Evolutionary conservation across 225 moss, liverwort and hornwort genomes (phyloP).

Genomic region (Polytrichum commune): DNA sequence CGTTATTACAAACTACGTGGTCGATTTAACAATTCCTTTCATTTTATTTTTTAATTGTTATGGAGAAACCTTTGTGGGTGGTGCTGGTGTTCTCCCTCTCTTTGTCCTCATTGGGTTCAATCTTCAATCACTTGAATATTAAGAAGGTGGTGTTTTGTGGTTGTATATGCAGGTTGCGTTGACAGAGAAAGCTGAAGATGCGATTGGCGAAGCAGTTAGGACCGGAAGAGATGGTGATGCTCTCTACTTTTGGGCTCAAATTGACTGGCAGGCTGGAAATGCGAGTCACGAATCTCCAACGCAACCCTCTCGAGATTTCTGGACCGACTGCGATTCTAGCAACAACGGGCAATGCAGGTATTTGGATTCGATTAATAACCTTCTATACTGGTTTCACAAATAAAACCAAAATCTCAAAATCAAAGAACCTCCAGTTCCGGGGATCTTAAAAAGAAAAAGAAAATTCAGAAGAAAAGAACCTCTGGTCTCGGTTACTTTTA

Average conservation of each 20-base stretch:
- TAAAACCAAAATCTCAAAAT: too few species aligned
- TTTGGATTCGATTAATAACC: not conserved
- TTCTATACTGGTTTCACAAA: too few species aligned
- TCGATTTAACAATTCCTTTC: too few species aligned
- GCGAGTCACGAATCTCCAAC: conserved; percentile 14
- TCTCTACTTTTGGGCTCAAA: conserved; percentile 86
- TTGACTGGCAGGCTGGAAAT: conserved; percentile 28
- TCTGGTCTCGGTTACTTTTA: too few species aligned
- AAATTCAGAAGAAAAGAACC: not conserved
- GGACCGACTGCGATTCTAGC: conserved; percentile 67
- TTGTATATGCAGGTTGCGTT: conserved; percentile 59
- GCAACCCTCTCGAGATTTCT: conserved; percentile 51
- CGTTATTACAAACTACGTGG: too few species aligned
- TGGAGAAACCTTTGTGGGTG: too few species aligned
- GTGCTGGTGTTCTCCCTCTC: too few species aligned
- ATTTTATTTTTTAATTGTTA: too few species aligned
- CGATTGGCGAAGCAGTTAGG: conserved; percentile 51
- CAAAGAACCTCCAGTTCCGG: too few species aligned
- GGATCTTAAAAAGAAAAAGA: not conserved
- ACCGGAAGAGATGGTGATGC: conserved; percentile 63
- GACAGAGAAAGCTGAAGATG: conserved; percentile 54
- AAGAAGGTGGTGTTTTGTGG: too few species aligned
- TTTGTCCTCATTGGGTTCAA: too few species aligned
- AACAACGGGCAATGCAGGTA: conserved; percentile 93
- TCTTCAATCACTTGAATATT: too few species aligned